Evolutionary conservation across 2,329 filamentous ascomycete species (phyloP).

Genomic region (Alternaria triticina): DNA sequence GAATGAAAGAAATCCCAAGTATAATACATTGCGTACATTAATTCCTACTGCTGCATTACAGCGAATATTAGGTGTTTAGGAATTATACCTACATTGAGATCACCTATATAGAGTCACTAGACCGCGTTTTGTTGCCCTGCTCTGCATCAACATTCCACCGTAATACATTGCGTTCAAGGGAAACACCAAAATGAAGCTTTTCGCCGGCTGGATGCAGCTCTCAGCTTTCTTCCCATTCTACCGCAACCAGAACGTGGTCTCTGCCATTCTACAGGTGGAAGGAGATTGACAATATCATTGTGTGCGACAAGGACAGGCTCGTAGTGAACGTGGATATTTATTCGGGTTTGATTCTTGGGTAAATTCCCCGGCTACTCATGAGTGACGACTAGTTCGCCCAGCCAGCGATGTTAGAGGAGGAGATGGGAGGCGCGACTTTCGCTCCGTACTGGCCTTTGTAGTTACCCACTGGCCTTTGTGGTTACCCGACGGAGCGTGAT

Average conservation of each 20-base stretch:
- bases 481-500: constrained; percentile 72
- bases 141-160: too few relatives aligned
- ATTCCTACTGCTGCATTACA: too few relatives aligned
- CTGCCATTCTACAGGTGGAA: constrained; percentile 64
- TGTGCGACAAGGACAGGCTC: neutral
- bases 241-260: constrained; percentile 74
- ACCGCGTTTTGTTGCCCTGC: too few relatives aligned
- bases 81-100: too few relatives aligned
- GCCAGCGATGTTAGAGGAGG: constrained; percentile 25
- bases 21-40: constrained; percentile 53
- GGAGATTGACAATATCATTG: neutral
- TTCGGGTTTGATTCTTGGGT: neutral
- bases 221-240: constrained; percentile 80
- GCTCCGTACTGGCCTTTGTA: constrained; percentile 58
- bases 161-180: constrained; percentile 59
- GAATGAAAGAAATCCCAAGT: too few relatives aligned
- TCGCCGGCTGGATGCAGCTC: constrained; percentile 75
- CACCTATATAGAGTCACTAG: too few relatives aligned
- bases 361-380: neutral
- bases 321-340: neutral
- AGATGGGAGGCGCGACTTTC: constrained; percentile 57
- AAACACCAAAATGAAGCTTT: constrained; percentile 72
- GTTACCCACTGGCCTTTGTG: constrained; percentile 47
- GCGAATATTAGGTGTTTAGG: too few relatives aligned
- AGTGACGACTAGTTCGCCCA: constrained; percentile 35